phyloP scores from a whole-genome alignment of 2,329 filamentous ascomycete genomes.

The Colletotrichum somersetense region DNA sequence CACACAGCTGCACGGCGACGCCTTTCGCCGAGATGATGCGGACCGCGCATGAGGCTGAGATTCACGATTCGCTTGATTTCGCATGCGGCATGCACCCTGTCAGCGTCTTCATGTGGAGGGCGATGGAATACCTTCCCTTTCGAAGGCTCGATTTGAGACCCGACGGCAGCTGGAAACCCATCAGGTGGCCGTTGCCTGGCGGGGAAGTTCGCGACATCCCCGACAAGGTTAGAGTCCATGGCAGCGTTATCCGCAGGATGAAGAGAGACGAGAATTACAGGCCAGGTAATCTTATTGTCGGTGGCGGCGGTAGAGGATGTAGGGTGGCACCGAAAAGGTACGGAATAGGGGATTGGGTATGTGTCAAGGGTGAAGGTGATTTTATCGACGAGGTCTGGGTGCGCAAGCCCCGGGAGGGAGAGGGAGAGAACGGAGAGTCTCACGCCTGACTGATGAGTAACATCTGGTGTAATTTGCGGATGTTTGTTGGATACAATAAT shows the following conservation, averaged over 20 bases:
- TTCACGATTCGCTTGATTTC: constrained; percentile 80
- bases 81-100: constrained; percentile 66
- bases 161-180: constrained; percentile 83
- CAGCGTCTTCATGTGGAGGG: constrained; percentile 76
- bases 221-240: constrained; percentile 76
- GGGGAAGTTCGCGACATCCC: constrained; percentile 85
- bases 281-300: constrained; percentile 83
- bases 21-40: constrained; percentile 71
- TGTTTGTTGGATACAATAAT: accelerated
- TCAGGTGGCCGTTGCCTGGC: constrained; percentile 82
- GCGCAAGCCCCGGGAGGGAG: constrained; percentile 49
- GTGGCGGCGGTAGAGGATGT: constrained; percentile 80
- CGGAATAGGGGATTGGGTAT: constrained; percentile 80
- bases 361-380: constrained; percentile 74
- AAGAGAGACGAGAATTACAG: constrained; percentile 72
- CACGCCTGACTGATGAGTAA: background rate
- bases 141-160: constrained; percentile 81
- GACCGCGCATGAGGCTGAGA: constrained; percentile 64
- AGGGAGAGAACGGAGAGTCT: constrained; percentile 14
- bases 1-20: constrained; percentile 9
- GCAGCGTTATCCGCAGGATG: constrained; percentile 81
- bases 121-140: constrained; percentile 88
- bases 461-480: background rate
- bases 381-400: constrained; percentile 77
- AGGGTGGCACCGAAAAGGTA: constrained; percentile 69